Evolutionary conservation across 2,329 filamentous ascomycete genomes (phyloP), one percentile per base, ranked within the genome.

Genomic region (Kalmusia sp.): DNA sequence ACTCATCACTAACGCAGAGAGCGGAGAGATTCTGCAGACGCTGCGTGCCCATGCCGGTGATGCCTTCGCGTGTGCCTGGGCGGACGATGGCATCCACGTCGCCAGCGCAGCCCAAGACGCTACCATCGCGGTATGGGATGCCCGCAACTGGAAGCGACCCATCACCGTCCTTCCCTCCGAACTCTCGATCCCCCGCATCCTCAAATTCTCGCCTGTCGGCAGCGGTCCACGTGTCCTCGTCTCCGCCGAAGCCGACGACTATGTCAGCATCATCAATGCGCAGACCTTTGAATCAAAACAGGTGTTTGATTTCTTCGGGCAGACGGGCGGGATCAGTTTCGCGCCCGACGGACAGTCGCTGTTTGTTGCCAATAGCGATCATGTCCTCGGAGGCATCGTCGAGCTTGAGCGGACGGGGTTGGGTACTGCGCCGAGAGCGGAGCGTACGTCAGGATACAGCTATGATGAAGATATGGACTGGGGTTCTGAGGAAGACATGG

Each of bases 31-130:
- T 77, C 50, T 80, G 83, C 57, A 87, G 60, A 74, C 77, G 22
- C 81, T 93, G 1, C 72, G 77, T 3, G 87, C 87, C 2, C 89
- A 92, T 65, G 79, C 79, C 12, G 89, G 92, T 65, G 89, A 82
- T 61, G 88, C 86, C 2, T 93, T 93, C 64, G 86, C 90, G 1
- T 92, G 88, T 64, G 90, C 88, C 60, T 93, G 90, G 90, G 87
- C 89, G 15, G 86, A 89, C 48, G 87, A 93, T 67, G 90, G 89
- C 27, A 86, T 87, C 76, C 88, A 87, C 11, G 82, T 93, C 17
- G 90, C 90, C 11, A 93, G 90, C 0, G 90, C 87, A 19, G 88
- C 88, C 56, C 90, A 93, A 71, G 90, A 93, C 71, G 87, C 83
- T 68, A 82, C 81, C 24, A 81, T 93, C 60, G 85, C 87, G 58